A percentile compares a stretch with the other conserved stretches of the same genome.
Conservation (phyloP, 768 basidiomycete species). For the Mrakia blollopis region DNA sequence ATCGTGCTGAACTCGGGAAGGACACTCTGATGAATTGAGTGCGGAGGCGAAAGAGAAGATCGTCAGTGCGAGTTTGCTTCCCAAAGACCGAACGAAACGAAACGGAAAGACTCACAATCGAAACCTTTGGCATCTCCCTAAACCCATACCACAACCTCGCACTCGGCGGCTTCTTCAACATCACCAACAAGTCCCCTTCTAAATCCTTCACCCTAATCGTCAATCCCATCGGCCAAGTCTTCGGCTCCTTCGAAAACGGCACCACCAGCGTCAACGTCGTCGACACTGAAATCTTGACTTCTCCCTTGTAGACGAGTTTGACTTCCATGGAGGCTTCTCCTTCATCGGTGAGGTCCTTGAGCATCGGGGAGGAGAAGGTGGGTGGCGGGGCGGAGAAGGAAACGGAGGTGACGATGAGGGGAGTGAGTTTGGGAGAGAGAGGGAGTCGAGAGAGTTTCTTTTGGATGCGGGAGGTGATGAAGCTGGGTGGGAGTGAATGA, state of each 20-base stretch:
- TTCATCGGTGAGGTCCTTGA: conserved; percentile 91
- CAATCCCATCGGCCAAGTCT: conserved; percentile 71
- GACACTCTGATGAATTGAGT: background rate
- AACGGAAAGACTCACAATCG: conserved; percentile 47
- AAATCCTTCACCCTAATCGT: conserved; percentile 82
- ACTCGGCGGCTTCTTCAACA: conserved; percentile 85
- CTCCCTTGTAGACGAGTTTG: conserved; percentile 60
- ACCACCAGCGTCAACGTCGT: conserved; percentile 77
- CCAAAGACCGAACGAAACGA: background rate
- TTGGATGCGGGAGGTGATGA: conserved; percentile 28
- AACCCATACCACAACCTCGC: conserved; percentile 93
- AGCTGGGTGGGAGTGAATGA: background rate
- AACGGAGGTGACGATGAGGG: conserved; percentile 24
- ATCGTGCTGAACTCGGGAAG: conserved; percentile 3
- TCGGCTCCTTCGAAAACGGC: conserved; percentile 27
- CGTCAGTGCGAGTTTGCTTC: background rate
- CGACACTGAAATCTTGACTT: conserved; percentile 81
- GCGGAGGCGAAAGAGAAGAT: background rate
- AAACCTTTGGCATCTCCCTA: conserved; percentile 80
- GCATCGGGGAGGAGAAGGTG: conserved; percentile 91
- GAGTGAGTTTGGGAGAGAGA: conserved; percentile 22
- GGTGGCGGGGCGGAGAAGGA: background rate
- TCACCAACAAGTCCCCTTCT: conserved; percentile 80
- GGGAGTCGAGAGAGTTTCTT: conserved; percentile 20
- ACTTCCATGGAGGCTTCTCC: conserved; percentile 89